Conservation (phyloP, 169 alveolate species). For the Amoebophrya sp. region DNA sequence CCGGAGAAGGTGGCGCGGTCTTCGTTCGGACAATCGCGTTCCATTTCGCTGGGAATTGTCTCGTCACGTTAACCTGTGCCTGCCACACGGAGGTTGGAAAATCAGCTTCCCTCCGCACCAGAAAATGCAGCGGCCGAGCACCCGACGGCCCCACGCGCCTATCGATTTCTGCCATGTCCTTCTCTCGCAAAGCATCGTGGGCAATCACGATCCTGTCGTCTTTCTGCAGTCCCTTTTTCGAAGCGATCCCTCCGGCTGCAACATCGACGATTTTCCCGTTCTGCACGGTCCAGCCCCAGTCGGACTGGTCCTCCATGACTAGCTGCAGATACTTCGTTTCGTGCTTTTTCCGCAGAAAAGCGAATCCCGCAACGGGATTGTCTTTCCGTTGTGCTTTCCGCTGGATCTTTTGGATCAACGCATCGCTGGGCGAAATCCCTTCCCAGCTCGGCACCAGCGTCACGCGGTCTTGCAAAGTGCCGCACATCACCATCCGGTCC, state of each 20-base stretch:
- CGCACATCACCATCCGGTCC: background rate
- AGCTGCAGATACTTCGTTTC: background rate
- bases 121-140: background rate
- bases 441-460: background rate
- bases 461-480: background rate
- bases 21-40: too few species aligned
- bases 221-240: background rate
- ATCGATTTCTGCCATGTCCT: background rate
- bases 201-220: background rate
- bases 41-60: too few species aligned
- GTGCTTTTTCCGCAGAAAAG: background rate
- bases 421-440: background rate
- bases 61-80: too few species aligned
- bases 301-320: background rate
- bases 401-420: background rate
- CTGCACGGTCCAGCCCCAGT: background rate
- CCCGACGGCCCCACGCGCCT: background rate
- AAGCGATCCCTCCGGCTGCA: background rate
- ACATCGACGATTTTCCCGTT: background rate
- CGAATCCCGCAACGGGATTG: background rate
- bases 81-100: too few species aligned
- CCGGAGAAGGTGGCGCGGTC: too few species aligned
- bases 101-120: background rate
- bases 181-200: background rate
- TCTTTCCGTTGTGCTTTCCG: background rate